Percentiles rank a stretch among this genome's conserved stretches.
phyloP scores from a whole-genome alignment of 2,329 filamentous ascomycete species.

The Trichoderma asperellum region DNA sequence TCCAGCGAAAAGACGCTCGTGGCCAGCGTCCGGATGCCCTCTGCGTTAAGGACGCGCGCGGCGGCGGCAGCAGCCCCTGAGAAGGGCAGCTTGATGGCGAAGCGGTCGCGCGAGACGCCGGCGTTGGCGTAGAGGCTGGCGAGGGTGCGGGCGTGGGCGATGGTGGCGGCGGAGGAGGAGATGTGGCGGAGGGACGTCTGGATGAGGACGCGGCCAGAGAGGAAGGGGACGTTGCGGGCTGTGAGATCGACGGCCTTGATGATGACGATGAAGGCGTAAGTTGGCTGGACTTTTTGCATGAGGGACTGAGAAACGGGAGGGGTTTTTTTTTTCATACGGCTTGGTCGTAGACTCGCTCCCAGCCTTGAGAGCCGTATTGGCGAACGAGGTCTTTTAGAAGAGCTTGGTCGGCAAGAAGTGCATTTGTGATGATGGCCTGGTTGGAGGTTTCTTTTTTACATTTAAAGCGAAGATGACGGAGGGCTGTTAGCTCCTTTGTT shows the following conservation, averaged over 20 bases:
- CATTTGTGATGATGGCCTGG: constrained; percentile 32
- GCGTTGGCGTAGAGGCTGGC: constrained; percentile 31
- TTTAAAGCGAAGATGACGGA: background rate
- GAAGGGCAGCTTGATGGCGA: constrained; percentile 34
- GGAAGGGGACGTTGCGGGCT: constrained; percentile 32
- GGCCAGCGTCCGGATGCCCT: constrained; percentile 35
- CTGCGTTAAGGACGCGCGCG: constrained; percentile 29
- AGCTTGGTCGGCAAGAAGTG: constrained; percentile 26
- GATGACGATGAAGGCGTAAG: background rate
- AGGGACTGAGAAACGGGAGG: background rate
- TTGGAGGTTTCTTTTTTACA: constrained; percentile 35
- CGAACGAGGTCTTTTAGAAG: constrained; percentile 28
- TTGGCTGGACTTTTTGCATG: background rate
- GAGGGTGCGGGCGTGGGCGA: constrained; percentile 32
- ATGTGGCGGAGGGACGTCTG: constrained; percentile 33
- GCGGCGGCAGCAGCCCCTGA: constrained; percentile 33
- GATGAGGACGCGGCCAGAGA: constrained; percentile 34
- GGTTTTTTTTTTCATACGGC: constrained; percentile 19
- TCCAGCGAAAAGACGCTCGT: constrained; percentile 34
- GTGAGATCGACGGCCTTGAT: constrained; percentile 30
- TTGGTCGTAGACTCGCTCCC: constrained; percentile 33
- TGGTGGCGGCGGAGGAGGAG: constrained; percentile 30
- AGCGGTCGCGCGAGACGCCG: constrained; percentile 32
- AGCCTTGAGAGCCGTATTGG: constrained; percentile 31
- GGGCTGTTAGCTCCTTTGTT: background rate